Percentiles rank a stretch among this genome's conserved stretches.
These are phyloP conservation scores for Nannochloropsis oceanica DNA, from an alignment of 108 stramenopile species.

Conservation along the genomic window DNA sequence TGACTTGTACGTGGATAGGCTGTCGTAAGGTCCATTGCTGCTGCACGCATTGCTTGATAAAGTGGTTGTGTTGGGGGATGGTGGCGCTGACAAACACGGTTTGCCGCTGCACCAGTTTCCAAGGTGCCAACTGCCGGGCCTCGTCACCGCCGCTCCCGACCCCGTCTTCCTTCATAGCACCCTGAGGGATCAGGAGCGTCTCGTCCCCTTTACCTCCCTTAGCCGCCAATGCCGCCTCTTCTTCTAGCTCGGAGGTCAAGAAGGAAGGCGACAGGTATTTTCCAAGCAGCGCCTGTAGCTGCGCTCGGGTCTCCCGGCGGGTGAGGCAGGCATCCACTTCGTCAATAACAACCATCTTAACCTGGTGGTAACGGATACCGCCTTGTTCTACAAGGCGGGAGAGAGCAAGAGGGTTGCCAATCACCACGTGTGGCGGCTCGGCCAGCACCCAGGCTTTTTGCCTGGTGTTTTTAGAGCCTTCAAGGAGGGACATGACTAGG, in stretches of 20 bases:
- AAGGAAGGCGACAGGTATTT: conserved; percentile 56
- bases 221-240: conserved; percentile 2
- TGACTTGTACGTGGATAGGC: conserved; percentile 51
- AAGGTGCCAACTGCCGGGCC: background rate
- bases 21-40: conserved; percentile 67
- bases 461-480: conserved; percentile 52
- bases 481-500: conserved; percentile 73
- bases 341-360: conserved; percentile 70
- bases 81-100: conserved; percentile 87
- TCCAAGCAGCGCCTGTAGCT: conserved; percentile 60
- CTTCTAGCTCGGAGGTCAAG: conserved; percentile 2
- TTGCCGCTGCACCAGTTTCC: conserved; percentile 39
- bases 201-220: background rate
- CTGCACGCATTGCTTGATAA: conserved; percentile 53
- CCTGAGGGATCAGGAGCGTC: background rate
- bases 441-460: conserved; percentile 84
- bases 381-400: conserved; percentile 54
- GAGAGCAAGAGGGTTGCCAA: conserved; percentile 64
- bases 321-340: conserved; percentile 50
- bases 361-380: conserved; percentile 52
- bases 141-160: background rate
- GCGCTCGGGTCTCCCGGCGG: conserved; percentile 22
- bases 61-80: conserved; percentile 77
- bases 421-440: conserved; percentile 68
- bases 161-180: background rate